Conservation (phyloP, 2,329 filamentous ascomycete species). For the Apiospora kogelbergensis region DNA sequence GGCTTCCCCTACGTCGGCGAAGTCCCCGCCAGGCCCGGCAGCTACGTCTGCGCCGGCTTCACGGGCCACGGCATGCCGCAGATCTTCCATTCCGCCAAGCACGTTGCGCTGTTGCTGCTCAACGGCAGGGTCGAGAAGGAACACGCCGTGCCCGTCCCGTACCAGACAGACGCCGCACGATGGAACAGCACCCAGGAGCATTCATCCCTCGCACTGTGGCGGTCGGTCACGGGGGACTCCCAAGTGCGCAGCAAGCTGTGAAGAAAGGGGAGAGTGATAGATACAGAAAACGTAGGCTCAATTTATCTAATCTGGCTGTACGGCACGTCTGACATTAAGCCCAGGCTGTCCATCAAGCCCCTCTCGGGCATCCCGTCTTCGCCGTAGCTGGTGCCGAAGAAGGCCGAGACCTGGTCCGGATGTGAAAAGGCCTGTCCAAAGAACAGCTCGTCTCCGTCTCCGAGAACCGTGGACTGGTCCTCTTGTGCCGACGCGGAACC, state of each 20-base stretch:
- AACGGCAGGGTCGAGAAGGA: background rate
- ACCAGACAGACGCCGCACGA: background rate
- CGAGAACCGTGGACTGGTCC: background rate
- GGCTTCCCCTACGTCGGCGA: constrained; percentile 30
- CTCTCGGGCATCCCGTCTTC: background rate
- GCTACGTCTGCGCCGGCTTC: constrained; percentile 40
- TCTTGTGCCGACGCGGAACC: background rate
- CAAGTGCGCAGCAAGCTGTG: background rate
- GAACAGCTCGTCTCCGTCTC: constrained; percentile 3
- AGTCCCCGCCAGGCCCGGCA: constrained; percentile 31
- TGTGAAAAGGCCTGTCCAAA: background rate
- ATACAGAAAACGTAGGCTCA: background rate
- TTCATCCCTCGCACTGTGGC: background rate
- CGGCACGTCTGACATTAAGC: background rate
- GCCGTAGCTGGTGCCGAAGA: constrained; percentile 9
- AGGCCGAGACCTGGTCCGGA: constrained; percentile 6
- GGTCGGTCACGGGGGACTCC: background rate
- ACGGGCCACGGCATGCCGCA: constrained; percentile 43
- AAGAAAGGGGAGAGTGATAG: background rate
- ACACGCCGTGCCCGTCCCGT: background rate
- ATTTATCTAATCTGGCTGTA: background rate
- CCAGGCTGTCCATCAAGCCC: background rate
- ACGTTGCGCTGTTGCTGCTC: constrained; percentile 23
- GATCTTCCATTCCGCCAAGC: constrained; percentile 34
- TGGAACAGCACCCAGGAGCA: background rate